Evolutionary conservation across 1,139 yeast species (phyloP).

Genomic region (Eremothecium sinecaudum): DNA sequence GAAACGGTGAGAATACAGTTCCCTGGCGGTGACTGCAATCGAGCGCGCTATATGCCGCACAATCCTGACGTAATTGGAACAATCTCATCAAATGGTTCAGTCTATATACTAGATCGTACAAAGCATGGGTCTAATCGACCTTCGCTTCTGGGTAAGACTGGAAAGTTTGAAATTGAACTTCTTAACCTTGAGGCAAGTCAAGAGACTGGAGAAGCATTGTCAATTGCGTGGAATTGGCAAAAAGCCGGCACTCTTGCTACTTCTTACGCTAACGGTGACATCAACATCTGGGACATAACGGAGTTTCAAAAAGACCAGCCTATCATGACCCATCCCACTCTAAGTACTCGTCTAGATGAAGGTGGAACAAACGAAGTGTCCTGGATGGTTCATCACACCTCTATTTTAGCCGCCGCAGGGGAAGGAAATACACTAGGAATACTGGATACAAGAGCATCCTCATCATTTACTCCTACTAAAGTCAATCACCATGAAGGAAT

Average conservation of each 20-base stretch:
- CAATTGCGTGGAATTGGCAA: slow-evolving; percentile 44
- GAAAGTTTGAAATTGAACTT: slow-evolving; percentile 9
- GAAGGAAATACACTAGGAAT: slow-evolving; percentile 44
- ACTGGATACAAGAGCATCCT: slow-evolving; percentile 40
- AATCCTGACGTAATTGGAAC: slow-evolving; percentile 64
- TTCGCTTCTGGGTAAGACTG: slow-evolving; percentile 7
- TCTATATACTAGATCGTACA: slow-evolving; percentile 56
- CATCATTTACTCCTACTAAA: slow-evolving; percentile 13
- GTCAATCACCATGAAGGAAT: slow-evolving; percentile 40
- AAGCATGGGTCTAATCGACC: slow-evolving; percentile 28
- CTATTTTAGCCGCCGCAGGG: slow-evolving; percentile 48
- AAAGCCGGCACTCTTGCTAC: slow-evolving; percentile 45
- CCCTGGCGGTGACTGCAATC: slow-evolving; percentile 47
- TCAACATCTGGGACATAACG: slow-evolving; percentile 47
- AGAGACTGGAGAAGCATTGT: slow-evolving; percentile 17
- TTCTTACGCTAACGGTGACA: slow-evolving; percentile 49
- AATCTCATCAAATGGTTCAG: slow-evolving; percentile 66
- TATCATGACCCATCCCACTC: slow-evolving; percentile 13
- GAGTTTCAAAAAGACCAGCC: slow-evolving; percentile 20
- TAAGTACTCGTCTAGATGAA: slow-evolving; percentile 15
- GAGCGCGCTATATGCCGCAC: slow-evolving; percentile 72
- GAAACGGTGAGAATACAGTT: slow-evolving; percentile 25
- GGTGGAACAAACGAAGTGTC: slow-evolving; percentile 52
- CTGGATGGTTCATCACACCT: slow-evolving; percentile 53
- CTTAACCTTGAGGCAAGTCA: slow-evolving; percentile 1